Evolutionary conservation across 73 alveolate genomes (phyloP).

Genomic region (Symbiodinium pilosum): DNA sequence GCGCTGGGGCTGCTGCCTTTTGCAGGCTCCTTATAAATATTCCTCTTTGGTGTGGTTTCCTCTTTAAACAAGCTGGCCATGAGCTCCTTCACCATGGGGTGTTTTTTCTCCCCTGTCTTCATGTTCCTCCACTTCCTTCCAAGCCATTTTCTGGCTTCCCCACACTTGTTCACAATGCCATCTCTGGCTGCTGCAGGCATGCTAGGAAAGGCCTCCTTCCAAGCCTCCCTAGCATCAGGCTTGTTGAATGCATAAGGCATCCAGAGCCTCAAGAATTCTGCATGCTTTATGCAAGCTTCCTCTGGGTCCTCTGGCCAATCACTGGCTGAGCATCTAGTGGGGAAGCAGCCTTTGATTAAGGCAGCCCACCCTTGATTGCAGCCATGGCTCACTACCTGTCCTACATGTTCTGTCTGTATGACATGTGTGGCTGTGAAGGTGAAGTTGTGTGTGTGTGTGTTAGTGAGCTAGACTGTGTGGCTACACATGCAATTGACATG

Average conservation of each 20-base stretch:
- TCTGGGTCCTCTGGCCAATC: background rate
- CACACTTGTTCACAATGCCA: background rate
- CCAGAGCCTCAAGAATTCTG: background rate
- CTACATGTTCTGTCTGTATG: background rate
- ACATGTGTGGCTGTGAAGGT: background rate
- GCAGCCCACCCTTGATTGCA: background rate
- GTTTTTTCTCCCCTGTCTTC: slow-evolving; percentile 48
- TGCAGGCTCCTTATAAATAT: background rate
- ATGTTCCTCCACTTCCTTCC: background rate
- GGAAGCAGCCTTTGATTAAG: background rate
- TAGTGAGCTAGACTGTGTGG: background rate
- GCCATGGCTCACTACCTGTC: background rate
- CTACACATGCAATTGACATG: background rate
- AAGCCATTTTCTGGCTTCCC: slow-evolving; percentile 14
- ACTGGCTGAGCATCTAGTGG: background rate
- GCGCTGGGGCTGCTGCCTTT: background rate
- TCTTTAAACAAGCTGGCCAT: background rate
- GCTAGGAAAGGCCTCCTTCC: background rate
- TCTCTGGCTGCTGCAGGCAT: background rate
- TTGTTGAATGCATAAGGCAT: background rate
- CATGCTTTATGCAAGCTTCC: background rate
- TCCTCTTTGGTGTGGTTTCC: background rate
- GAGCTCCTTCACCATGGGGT: background rate
- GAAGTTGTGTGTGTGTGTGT: background rate
- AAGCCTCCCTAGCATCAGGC: background rate